Evolutionary conservation across 768 basidiomycete genomes (phyloP).

Genomic region (Tephrocybe sp.): DNA sequence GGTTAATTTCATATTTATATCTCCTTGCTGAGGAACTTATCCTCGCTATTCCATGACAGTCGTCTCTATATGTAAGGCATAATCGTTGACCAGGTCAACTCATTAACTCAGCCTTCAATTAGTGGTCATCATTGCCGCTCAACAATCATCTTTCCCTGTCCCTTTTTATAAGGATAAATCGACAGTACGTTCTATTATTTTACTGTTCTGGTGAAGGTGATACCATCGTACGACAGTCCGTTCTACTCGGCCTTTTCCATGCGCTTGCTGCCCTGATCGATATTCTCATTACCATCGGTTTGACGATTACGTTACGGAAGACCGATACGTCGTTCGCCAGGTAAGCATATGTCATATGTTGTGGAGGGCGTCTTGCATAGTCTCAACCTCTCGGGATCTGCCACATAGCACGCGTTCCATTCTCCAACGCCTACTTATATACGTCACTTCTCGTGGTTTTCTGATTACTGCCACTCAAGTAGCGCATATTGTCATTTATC

Average conservation of each 20-base stretch:
- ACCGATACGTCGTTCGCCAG: neutral
- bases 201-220: too few species aligned
- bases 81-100: too few species aligned
- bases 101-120: neutral
- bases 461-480: constrained; percentile 7
- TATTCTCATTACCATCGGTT: constrained; percentile 6
- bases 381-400: too few species aligned
- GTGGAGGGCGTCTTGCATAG: too few species aligned
- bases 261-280: constrained; percentile 2
- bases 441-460: constrained; percentile 10
- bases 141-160: too few species aligned
- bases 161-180: too few species aligned
- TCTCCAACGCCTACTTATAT: constrained; percentile 8
- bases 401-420: constrained; percentile 3
- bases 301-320: neutral
- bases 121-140: neutral
- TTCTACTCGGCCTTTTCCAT: constrained; percentile 3
- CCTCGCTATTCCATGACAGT: neutral
- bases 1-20: neutral
- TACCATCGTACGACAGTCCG: too few species aligned
- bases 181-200: too few species aligned
- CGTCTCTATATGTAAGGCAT: neutral
- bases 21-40: neutral
- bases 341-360: too few species aligned
- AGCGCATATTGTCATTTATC: constrained; percentile 11